phyloP scores from a whole-genome alignment of 306 rosid species.

The Castanea sativa region DNA sequence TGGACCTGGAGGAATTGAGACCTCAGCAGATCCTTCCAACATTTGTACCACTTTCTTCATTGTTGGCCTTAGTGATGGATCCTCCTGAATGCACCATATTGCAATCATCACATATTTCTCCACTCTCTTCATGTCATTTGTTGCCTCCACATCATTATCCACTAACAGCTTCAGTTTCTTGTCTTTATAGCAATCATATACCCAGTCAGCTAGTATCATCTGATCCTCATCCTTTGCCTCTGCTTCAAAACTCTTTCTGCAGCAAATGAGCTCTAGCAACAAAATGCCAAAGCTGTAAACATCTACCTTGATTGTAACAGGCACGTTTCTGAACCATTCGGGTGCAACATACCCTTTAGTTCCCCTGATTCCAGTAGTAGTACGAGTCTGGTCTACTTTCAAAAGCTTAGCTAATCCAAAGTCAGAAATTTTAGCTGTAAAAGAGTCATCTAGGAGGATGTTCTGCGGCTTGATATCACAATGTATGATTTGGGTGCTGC shows the following conservation, averaged over 20 bases:
- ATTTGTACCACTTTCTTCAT: conserved; percentile 34
- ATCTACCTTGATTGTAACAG: conserved; percentile 40
- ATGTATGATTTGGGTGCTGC: conserved; percentile 29
- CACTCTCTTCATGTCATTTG: conserved; percentile 16
- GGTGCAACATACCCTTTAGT: conserved; percentile 39
- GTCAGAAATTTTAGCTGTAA: conserved; percentile 28
- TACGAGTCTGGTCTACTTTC: conserved; percentile 22
- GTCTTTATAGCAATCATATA: conserved; percentile 28
- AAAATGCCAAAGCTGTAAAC: conserved; percentile 42
- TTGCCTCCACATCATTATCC: conserved; percentile 10
- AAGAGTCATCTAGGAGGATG: conserved; percentile 38
- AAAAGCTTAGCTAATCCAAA: conserved; percentile 37
- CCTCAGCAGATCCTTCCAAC: conserved; percentile 36
- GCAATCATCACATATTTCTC: conserved; percentile 36
- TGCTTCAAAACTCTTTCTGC: conserved; percentile 30
- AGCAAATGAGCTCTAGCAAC: conserved; percentile 33
- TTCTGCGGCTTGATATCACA: conserved; percentile 43
- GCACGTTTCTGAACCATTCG: conserved; percentile 31
- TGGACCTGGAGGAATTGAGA: conserved; percentile 26
- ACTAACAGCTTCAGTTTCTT: conserved; percentile 9
- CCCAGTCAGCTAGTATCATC: conserved; percentile 40
- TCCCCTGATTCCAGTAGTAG: conserved; percentile 16
- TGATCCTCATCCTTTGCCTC: neutral
- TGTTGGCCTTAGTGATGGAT: conserved; percentile 36
- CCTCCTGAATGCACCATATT: conserved; percentile 43